Percentiles rank a stretch among this genome's conserved stretches.
phyloP scores from a whole-genome alignment of 2,329 filamentous ascomycete genomes.

The Xylaria sp. region DNA sequence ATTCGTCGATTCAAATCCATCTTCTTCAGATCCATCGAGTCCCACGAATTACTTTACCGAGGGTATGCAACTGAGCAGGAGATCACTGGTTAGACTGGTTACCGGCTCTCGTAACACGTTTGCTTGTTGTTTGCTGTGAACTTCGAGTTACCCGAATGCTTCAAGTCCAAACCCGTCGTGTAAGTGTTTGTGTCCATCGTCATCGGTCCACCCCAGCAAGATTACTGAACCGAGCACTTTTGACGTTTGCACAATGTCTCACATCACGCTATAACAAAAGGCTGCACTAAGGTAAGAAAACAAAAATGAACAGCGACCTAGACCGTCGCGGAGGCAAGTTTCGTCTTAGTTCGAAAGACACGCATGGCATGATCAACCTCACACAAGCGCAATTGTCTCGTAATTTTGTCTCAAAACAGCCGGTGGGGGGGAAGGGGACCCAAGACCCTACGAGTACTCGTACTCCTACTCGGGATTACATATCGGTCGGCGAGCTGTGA shows the following conservation, averaged over 20 bases:
- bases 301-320: neutral
- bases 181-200: too few species aligned
- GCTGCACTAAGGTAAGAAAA: too few species aligned
- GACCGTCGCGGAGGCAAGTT: neutral
- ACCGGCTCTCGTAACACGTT: neutral
- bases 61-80: neutral
- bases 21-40: neutral
- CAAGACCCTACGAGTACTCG: too few species aligned
- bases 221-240: too few species aligned
- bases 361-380: neutral
- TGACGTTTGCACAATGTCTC: too few species aligned
- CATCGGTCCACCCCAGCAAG: too few species aligned
- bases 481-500: too few species aligned
- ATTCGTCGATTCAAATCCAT: too few species aligned
- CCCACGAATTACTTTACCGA: neutral
- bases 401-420: neutral
- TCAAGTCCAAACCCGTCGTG: too few species aligned
- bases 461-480: neutral
- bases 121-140: too few species aligned
- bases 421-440: neutral
- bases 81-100: neutral
- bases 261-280: too few species aligned
- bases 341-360: neutral
- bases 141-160: too few species aligned
- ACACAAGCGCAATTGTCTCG: neutral